Conservation (phyloP, 306 rosid species). For the Pyrus communis region DNA sequence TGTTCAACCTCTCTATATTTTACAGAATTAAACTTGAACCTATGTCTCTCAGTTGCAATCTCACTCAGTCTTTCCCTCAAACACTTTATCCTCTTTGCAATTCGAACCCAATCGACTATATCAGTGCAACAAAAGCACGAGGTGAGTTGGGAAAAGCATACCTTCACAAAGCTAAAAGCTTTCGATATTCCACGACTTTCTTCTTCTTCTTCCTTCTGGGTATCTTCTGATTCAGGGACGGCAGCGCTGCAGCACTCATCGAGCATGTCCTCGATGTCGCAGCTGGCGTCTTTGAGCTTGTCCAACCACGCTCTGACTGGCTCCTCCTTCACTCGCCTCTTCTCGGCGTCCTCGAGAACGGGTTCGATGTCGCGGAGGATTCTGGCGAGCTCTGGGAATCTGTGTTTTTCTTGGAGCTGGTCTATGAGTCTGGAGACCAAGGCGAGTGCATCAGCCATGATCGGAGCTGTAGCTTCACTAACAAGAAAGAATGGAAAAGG, state of each 20-base stretch:
- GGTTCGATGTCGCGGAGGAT: background rate
- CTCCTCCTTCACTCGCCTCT: background rate
- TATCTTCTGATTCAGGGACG: background rate
- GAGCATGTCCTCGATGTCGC: slow-evolving; percentile 6
- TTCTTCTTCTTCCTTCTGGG: too few relatives aligned
- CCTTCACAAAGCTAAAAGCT: background rate
- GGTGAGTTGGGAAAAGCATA: background rate
- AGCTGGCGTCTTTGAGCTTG: slow-evolving; percentile 5
- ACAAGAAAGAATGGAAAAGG: background rate
- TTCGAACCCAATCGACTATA: background rate
- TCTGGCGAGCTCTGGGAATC: background rate
- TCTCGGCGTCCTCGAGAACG: slow-evolving; percentile 13
- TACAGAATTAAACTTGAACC: background rate
- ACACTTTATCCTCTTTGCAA: background rate
- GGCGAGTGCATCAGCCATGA: slow-evolving; percentile 12
- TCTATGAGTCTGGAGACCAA: background rate
- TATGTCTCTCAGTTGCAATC: background rate
- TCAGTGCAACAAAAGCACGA: background rate
- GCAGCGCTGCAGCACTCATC: slow-evolving; percentile 1
- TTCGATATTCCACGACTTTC: background rate
- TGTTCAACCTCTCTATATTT: background rate
- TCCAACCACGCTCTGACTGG: background rate
- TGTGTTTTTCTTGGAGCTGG: background rate
- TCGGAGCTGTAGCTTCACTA: background rate
- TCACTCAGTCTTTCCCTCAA: background rate